These are phyloP conservation scores for Evansstolkia leycettana DNA, from an alignment of 495 filamentous ascomycete species.

Conservation along the genomic window DNA sequence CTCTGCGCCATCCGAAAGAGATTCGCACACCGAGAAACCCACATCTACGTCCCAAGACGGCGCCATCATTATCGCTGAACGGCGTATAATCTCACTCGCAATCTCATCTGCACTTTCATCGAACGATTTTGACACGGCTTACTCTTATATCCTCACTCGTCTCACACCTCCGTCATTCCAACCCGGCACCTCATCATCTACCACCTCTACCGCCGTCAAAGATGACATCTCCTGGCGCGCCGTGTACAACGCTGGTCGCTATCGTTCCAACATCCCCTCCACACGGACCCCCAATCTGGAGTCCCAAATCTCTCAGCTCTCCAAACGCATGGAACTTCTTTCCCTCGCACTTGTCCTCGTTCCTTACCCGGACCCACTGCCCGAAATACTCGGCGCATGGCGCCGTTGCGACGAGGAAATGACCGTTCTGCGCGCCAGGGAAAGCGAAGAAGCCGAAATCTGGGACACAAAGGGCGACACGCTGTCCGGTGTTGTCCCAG, in stretches of 20 bases:
- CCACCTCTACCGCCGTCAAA: slow-evolving; percentile 18
- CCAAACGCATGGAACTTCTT: slow-evolving; percentile 82
- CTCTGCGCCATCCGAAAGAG: slow-evolving; percentile 9
- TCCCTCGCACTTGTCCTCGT: slow-evolving; percentile 73
- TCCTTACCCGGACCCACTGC: slow-evolving; percentile 56
- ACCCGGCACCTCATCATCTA: slow-evolving; percentile 16
- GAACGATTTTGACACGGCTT: slow-evolving; percentile 93
- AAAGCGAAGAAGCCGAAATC: slow-evolving; percentile 60
- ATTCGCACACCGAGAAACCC: slow-evolving; percentile 4
- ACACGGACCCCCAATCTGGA: slow-evolving; percentile 16
- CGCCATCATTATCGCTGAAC: slow-evolving; percentile 33
- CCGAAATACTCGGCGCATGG: slow-evolving; percentile 77
- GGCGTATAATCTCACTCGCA: slow-evolving; percentile 74
- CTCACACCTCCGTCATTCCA: slow-evolving; percentile 29
- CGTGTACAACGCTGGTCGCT: slow-evolving; percentile 76
- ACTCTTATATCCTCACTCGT: slow-evolving; percentile 77
- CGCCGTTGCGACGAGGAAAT: slow-evolving; percentile 82
- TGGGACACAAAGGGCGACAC: slow-evolving; percentile 58
- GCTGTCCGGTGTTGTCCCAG: slow-evolving; percentile 38
- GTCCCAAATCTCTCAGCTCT: slow-evolving; percentile 29
- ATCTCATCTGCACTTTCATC: slow-evolving; percentile 75
- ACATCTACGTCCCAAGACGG: slow-evolving; percentile 9
- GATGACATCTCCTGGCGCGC: slow-evolving; percentile 91
- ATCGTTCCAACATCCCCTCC: slow-evolving; percentile 37
- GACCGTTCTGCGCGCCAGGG: slow-evolving; percentile 50